These are phyloP conservation scores for Madurella fahalii DNA, from an alignment of 2,329 filamentous ascomycete species.

Conservation along the genomic window DNA sequence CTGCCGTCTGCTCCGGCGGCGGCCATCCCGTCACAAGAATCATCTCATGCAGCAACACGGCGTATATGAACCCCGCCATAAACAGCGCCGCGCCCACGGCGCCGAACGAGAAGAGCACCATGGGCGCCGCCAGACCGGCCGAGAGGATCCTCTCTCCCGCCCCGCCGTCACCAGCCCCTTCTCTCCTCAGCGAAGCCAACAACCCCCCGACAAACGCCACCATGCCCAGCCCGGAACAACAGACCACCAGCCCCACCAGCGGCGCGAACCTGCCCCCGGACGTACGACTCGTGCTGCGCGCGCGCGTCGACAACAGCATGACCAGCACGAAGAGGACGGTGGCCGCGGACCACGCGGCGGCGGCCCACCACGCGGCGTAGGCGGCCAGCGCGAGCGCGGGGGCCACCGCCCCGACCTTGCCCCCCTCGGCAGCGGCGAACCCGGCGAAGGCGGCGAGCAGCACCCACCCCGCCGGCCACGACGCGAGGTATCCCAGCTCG, in stretches of 20 bases:
- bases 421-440: constrained; percentile 1
- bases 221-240: constrained; percentile 1
- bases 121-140: not conserved
- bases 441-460: constrained; percentile 6
- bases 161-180: not conserved
- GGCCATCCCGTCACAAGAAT: constrained; percentile 17
- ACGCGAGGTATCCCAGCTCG: not conserved
- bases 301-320: not conserved
- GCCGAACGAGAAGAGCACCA: constrained; percentile 12
- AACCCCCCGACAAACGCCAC: constrained; percentile 8
- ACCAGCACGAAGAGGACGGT: constrained; percentile 7
- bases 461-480: constrained; percentile 7
- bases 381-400: not conserved
- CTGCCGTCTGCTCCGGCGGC: constrained; percentile 6
- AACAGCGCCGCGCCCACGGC: constrained; percentile 4
- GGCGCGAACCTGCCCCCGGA: constrained; percentile 10
- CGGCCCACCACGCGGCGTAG: constrained; percentile 17
- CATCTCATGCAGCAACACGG: constrained; percentile 15
- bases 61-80: constrained; percentile 3
- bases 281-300: not conserved
- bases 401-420: not conserved
- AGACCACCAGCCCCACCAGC: constrained; percentile 1
- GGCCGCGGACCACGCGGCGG: constrained; percentile 2
- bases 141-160: not conserved
- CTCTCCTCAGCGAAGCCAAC: not conserved